Base-by-base conservation (phyloP, 306 rosid genomes). In the Lagenaria siceraria region DNA sequence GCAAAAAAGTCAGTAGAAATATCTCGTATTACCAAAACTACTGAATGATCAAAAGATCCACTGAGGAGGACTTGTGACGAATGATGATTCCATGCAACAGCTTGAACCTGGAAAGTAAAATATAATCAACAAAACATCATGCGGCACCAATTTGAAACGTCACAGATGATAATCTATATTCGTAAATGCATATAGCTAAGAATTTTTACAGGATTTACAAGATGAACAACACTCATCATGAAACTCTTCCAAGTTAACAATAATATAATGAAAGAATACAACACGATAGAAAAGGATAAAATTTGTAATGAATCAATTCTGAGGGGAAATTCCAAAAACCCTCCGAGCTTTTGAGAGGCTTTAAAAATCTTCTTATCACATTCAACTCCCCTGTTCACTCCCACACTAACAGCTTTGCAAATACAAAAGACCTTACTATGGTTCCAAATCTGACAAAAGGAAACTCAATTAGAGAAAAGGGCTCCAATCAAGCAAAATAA, bases 1-100 rank as follows among this genome's bases (percentile, higher is more conserved):
- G 55, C 36, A 35, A 51, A 66, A 66, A 38, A 78, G 10, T 33
- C 51, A 25, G 78, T 75, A 53, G 46, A 46, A 46, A 46, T 3
- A 35, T 46, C 22, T 78, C 27, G 53, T 38, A 85, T 89, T 94
- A 94, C 97, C 97, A 95, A 72, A 85, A 82, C 92, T 58, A 92
- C 83, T 15, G 97, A 75, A 75, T 59, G 96, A 89, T 95, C 99
- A 83, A 92, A 95, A 22, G 99, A 92, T 18, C 52, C 52, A 46
- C 52, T 46, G 13, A 46, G 52, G 52, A 46, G 52, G 6, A 46
- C 52, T 46, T 87, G 91, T 10, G 90, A 93, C 61, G 87, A 86
- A 76, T 83, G 84, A 79, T 83, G 74, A 88, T 92, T 46, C 97
- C 97, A 95, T 66, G 97, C 99, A 63, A 95, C 89, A 25, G 93